These are phyloP conservation scores for Salvia splendens DNA, from an alignment of 257 asterid species.

Conservation along the genomic window DNA sequence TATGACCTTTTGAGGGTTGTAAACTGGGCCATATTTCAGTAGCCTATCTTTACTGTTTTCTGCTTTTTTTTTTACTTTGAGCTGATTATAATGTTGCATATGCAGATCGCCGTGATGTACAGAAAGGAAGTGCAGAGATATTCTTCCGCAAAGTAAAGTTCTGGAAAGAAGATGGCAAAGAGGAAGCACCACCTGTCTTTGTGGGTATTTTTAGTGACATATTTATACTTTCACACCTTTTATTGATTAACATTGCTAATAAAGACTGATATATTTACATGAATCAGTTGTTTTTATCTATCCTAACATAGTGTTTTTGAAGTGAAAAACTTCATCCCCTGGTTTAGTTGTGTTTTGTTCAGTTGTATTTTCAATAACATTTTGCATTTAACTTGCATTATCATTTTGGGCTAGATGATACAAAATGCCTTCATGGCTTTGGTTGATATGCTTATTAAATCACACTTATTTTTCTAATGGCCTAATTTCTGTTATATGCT, in stretches of 20 bases:
- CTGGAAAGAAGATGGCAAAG: conserved; percentile 97
- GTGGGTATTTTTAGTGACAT: conserved; percentile 63
- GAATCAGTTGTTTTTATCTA: too few relatives aligned
- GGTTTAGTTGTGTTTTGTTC: too few relatives aligned
- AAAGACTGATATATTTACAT: too few relatives aligned
- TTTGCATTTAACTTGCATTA: too few relatives aligned
- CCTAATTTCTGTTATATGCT: conserved; percentile 5
- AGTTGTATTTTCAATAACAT: too few relatives aligned
- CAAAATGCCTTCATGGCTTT: too few relatives aligned
- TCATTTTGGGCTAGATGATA: too few relatives aligned
- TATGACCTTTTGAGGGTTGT: conserved; percentile 10
- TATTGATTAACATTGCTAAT: too few relatives aligned
- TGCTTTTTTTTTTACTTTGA: not conserved
- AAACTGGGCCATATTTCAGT: conserved; percentile 13
- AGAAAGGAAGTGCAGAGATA: conserved; percentile 95
- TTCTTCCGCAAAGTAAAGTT: conserved; percentile 99
- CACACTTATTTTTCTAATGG: not conserved
- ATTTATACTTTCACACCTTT: too few relatives aligned
- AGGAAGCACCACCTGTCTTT: conserved; percentile 99
- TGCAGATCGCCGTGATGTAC: conserved; percentile 94
- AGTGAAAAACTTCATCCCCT: too few relatives aligned
- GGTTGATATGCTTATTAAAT: too few relatives aligned
- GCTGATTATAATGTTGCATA: conserved; percentile 24
- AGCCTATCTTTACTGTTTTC: not conserved
- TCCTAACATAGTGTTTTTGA: too few relatives aligned